Evolutionary conservation across 352 stramenopile genomes (phyloP).

Genomic region (Pythium monospermum): DNA sequence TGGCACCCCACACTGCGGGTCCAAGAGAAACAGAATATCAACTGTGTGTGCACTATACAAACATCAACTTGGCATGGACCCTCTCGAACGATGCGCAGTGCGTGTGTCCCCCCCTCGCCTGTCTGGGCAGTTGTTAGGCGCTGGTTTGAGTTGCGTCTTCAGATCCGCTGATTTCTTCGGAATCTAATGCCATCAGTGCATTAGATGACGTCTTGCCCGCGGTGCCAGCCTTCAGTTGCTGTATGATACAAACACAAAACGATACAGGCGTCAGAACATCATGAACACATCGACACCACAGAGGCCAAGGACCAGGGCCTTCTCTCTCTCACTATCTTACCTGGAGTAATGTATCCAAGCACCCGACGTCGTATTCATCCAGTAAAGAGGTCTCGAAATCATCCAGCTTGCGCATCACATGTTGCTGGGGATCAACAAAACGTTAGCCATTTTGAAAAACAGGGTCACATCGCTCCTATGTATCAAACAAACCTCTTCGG

Average conservation of each 20-base stretch:
- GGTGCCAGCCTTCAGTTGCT: slow-evolving; percentile 61
- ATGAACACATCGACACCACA: too few species aligned
- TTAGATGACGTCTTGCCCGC: slow-evolving; percentile 36
- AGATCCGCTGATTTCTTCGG: slow-evolving; percentile 52
- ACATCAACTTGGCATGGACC: too few species aligned
- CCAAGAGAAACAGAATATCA: too few species aligned
- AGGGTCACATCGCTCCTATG: background rate
- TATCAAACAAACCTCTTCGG: slow-evolving; percentile 70
- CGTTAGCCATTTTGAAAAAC: slow-evolving; percentile 3
- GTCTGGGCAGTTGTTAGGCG: slow-evolving; percentile 8
- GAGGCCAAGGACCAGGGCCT: too few species aligned
- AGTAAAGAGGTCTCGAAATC: slow-evolving; percentile 85
- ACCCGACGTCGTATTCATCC: slow-evolving; percentile 83
- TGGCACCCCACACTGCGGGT: too few species aligned
- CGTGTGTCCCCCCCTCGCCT: too few species aligned
- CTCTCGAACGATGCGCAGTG: too few species aligned
- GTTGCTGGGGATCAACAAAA: slow-evolving; percentile 35
- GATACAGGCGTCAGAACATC: background rate
- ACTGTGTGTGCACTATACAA: too few species aligned
- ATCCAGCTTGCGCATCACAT: slow-evolving; percentile 86
- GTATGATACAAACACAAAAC: background rate
- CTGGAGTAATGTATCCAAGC: slow-evolving; percentile 79
- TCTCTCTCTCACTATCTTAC: slow-evolving; percentile 17
- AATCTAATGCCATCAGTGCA: slow-evolving; percentile 37
- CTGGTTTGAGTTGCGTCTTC: slow-evolving; percentile 27